Evolutionary conservation across 495 filamentous ascomycete genomes (phyloP), one percentile per base, ranked within the genome.

Genomic region (Penicillium cinerascens): DNA sequence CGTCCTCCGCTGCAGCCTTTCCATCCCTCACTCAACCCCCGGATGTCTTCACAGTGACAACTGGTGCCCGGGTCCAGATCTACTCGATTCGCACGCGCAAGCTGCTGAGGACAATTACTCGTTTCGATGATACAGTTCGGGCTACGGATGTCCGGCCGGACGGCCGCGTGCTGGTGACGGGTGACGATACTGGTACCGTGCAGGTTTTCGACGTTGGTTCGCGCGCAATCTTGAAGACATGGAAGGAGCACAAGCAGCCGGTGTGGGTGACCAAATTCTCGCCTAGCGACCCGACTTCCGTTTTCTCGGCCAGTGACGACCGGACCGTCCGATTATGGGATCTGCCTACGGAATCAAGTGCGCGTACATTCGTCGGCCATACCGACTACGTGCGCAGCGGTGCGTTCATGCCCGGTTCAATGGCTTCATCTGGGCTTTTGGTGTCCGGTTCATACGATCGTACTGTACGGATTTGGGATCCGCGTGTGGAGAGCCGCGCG

Each of bases 301-400:
- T 97, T 22, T 84, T 97, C 80, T 90, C 85, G 44, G 82, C 83
- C 22, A 87, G 85, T 69, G 93, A 99, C 60, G 93, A 99, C 67
- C 84, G 86, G 37, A 96, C 91, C 0, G 90, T 99, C 6, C 78
- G 92, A 38, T 66, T 97, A 51, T 99, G 93, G 93, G 93, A 97
- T 73, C 72, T 99, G 26, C 88, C 95, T 2, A 85, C 82, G 54
- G 84, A 90, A 64, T 75, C 78, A 42, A 88, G 87, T 52, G 82
- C 81, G 27, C 83, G 79, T 39, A 88, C 83, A 1, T 95, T 96
- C 55, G 69, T 84, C n/a, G 93, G 95, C 18, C 93, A 97, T 59
- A 77, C 80, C 36, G 93, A 99, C 66, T 99, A 99, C 66, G 92
- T 97, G 18, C 82, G 93, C 22, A 83, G 79, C 56, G 92, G 88